Base-by-base conservation (phyloP, 2,329 filamentous ascomycete genomes). In the Penicillium griseofulvum region DNA sequence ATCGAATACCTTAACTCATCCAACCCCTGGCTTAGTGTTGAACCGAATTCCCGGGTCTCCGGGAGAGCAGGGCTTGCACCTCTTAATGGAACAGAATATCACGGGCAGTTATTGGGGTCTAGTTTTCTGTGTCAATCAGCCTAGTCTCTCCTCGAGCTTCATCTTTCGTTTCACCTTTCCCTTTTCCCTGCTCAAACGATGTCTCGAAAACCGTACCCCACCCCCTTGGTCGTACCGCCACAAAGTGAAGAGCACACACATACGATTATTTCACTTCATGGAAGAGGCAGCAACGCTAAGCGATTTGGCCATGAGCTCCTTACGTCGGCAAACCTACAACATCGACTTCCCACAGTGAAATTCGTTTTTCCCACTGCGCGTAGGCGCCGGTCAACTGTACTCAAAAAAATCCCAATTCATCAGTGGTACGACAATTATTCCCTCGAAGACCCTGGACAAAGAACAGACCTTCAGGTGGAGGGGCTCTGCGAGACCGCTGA, bases 401-500 rank as follows among this genome's bases (percentile, higher is more conserved):
- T 80, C 41, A 74, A 78, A 7, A 72, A 75, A 2, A 68, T 72
- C 0, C 67, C 71, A 11, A 73, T 82, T 36, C 76, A 78, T 9
- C 78, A 81, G 62, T 84, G 81, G 80, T 83, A 81, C 57, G 76
- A 83, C 59, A 72, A 77, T 10, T 77, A 72, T 17, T 72, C 71
- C 1, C 64, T 80, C 0, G 58, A 70, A 0, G 69, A 79, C 36
- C 78, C 74, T 0, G 68, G 69, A 0, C 63, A 75, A n/a, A 70
- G 74, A 37, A 68, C 70, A 42, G 68, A 81, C 5, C 58, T 74
- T 10, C 78, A 83, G 63, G 42, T 78, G 1, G 65, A 75, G 3
- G 80, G 81, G 0, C 66, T 83, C 1, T 64, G 65, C 5, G 75
- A 81, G 57, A 79, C 76, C 1, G 68, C 61, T 0, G 57, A 47